Conservation (phyloP, 106 monocot species). For the Cymbidium sinense region DNA sequence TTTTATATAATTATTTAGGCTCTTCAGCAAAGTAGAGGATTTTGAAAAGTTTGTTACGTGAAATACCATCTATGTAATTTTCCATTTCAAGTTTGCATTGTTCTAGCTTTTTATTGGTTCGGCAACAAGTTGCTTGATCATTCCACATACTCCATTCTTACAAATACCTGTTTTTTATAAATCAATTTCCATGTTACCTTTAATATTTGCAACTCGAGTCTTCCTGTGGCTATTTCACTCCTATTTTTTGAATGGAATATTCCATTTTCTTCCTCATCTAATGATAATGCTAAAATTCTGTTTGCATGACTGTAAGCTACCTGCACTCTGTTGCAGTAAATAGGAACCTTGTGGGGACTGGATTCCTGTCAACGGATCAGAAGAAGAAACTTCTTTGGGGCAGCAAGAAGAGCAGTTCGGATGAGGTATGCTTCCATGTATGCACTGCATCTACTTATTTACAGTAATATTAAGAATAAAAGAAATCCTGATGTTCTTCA, state of each 20-base stretch:
- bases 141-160: neutral
- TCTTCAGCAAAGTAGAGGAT: no score
- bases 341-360: slow-evolving; percentile 62
- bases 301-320: neutral
- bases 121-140: neutral
- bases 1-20: no score
- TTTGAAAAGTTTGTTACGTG: no score
- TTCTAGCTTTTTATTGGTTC: slow-evolving; percentile 2
- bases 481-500: slow-evolving; percentile 2
- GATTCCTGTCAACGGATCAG: slow-evolving; percentile 72
- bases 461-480: neutral
- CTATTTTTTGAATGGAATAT: no score
- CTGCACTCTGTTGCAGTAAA: slow-evolving; percentile 49
- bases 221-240: no score
- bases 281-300: neutral
- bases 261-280: no score
- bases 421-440: slow-evolving; percentile 42
- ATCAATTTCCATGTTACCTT: no score
- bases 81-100: neutral
- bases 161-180: no score
- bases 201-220: no score
- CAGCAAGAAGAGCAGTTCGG: slow-evolving; percentile 72
- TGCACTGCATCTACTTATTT: neutral
- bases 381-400: slow-evolving; percentile 98
- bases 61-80: neutral